A percentile compares a stretch with the other conserved stretches of the same genome.
Conservation (phyloP, 1,284 basidiomycete genomes). For the Neonothopanus nambi region DNA sequence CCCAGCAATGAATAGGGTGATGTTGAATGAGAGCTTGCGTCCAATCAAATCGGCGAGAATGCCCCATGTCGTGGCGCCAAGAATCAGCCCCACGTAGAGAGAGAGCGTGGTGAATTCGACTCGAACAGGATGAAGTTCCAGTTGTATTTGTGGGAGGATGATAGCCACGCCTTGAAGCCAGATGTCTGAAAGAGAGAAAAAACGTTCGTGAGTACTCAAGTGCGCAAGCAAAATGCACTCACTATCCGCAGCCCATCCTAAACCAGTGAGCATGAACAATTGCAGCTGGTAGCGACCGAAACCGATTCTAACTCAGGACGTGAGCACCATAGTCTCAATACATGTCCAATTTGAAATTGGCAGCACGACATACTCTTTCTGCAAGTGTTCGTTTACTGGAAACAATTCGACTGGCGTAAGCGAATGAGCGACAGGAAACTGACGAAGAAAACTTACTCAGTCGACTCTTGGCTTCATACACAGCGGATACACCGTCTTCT, state of each 20-base stretch:
- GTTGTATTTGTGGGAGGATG: slow-evolving; percentile 46
- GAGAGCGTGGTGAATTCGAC: slow-evolving; percentile 54
- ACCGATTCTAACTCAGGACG: slow-evolving; percentile 44
- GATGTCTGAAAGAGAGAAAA: slow-evolving; percentile 32
- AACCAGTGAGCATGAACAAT: slow-evolving; percentile 56
- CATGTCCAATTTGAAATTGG: too few species aligned
- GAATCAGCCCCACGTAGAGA: slow-evolving; percentile 57
- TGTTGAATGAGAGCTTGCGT: slow-evolving; percentile 57
- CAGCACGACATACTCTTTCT: slow-evolving; percentile 47
- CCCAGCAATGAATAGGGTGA: slow-evolving; percentile 58
- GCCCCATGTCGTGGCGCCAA: slow-evolving; percentile 60
- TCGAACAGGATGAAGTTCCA: slow-evolving; percentile 44
- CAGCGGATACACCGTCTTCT: slow-evolving; percentile 24
- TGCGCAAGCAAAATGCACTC: slow-evolving; percentile 23
- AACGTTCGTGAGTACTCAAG: slow-evolving; percentile 24
- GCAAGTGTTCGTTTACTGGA: slow-evolving; percentile 47
- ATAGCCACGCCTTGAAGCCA: slow-evolving; percentile 57
- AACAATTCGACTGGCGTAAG: too few species aligned
- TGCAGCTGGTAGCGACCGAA: slow-evolving; percentile 63
- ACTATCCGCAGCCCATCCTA: slow-evolving; percentile 57
- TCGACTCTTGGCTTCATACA: slow-evolving; percentile 28
- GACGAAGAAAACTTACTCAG: slow-evolving; percentile 17
- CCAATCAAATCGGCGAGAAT: slow-evolving; percentile 49
- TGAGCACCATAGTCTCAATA: not conserved
- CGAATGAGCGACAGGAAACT: not conserved